phyloP scores from a whole-genome alignment of 768 basidiomycete species.

The Crepidotus variabilis region DNA sequence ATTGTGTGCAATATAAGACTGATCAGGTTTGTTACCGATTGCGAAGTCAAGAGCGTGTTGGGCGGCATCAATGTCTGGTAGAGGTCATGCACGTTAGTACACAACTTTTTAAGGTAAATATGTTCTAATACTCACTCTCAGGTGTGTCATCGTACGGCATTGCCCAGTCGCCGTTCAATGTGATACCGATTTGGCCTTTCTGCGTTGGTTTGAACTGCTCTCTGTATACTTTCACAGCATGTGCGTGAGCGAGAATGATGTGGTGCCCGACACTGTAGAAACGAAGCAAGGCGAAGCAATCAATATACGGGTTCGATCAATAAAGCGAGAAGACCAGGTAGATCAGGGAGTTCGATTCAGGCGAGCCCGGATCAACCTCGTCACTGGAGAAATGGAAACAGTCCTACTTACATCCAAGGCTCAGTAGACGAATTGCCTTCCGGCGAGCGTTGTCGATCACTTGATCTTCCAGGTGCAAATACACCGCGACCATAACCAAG shows the following conservation, averaged over 20 bases:
- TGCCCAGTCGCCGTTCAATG: conserved; percentile 73
- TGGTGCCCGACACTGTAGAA: conserved; percentile 58
- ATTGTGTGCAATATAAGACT: neutral
- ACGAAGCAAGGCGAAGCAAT: conserved; percentile 5
- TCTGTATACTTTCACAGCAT: conserved; percentile 63
- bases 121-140: conserved; percentile 47
- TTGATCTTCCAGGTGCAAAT: conserved; percentile 69
- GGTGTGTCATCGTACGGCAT: conserved; percentile 68
- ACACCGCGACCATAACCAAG: conserved; percentile 69
- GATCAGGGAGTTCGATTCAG: neutral
- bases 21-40: conserved; percentile 45
- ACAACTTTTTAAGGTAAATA: conserved; percentile 1
- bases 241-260: conserved; percentile 66
- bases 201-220: conserved; percentile 60
- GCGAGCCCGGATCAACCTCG: conserved; percentile 12
- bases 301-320: conserved; percentile 1
- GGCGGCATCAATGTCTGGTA: conserved; percentile 59
- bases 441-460: conserved; percentile 54
- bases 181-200: conserved; percentile 73
- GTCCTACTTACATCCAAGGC: conserved; percentile 58
- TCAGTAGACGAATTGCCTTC: conserved; percentile 65
- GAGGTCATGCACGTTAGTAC: conserved; percentile 4
- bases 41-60: conserved; percentile 71
- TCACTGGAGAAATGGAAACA: conserved; percentile 6
- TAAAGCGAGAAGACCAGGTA: conserved; percentile 3